phyloP scores from a whole-genome alignment of 2,329 filamentous ascomycete species.

The Pezicula carpinea region DNA sequence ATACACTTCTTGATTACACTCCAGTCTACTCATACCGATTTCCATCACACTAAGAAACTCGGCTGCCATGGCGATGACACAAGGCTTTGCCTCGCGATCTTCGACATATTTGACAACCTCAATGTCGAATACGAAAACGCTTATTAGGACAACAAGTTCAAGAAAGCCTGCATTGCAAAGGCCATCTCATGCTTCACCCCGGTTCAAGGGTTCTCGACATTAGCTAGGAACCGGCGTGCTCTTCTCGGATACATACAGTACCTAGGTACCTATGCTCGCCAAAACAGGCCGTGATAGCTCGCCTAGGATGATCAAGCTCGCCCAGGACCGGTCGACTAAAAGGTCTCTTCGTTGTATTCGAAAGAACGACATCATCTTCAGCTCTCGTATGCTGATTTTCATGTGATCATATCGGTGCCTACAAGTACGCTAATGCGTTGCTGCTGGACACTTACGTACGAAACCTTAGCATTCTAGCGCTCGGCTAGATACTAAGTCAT shows the following conservation, averaged over 20 bases:
- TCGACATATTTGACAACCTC: conserved; percentile 20
- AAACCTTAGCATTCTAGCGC: conserved; percentile 21
- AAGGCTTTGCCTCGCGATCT: conserved; percentile 15
- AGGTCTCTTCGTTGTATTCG: conserved; percentile 19
- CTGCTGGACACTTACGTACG: too few relatives aligned
- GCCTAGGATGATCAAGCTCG: conserved; percentile 26
- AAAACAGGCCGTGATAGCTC: conserved; percentile 26
- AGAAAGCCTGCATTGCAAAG: conserved; percentile 17
- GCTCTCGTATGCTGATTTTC: conserved; percentile 24
- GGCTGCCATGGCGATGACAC: conserved; percentile 13
- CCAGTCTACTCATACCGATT: too few relatives aligned
- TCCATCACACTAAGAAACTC: too few relatives aligned
- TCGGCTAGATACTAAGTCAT: conserved; percentile 26
- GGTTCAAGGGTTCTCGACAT: conserved; percentile 23
- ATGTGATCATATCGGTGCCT: conserved; percentile 20
- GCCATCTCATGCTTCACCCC: conserved; percentile 12
- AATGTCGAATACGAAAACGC: conserved; percentile 27
- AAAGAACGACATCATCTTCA: conserved; percentile 24
- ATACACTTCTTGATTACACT: too few relatives aligned
- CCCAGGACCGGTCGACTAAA: conserved; percentile 9
- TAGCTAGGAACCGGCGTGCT: conserved; percentile 29
- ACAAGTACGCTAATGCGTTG: conserved; percentile 20
- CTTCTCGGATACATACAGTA: conserved; percentile 20
- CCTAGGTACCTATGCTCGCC: too few relatives aligned
- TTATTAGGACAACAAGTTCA: conserved; percentile 25